Percentiles rank a stretch among this genome's conserved stretches.
Evolutionary conservation across 2,329 filamentous ascomycete genomes (phyloP).

Genomic region (Aspergillus jensenii): DNA sequence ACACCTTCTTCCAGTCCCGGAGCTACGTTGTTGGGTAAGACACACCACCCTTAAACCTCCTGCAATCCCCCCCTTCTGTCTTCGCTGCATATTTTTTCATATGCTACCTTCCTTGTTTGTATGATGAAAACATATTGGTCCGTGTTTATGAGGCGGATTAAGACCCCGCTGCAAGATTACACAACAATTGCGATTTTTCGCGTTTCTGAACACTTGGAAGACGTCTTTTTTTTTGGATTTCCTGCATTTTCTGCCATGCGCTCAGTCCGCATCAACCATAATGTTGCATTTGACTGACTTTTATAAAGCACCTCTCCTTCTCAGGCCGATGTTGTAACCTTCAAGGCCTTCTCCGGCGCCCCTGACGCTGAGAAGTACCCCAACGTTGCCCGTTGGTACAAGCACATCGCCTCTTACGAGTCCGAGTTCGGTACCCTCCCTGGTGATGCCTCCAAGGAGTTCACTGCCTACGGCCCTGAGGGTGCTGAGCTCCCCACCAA

Average conservation of each 20-base stretch:
- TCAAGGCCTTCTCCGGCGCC: constrained; percentile 77
- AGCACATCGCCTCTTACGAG: constrained; percentile 93
- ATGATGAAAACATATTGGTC: constrained; percentile 89
- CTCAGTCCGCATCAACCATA: neutral
- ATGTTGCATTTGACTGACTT: constrained; percentile 14
- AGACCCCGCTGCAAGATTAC: constrained; percentile 84
- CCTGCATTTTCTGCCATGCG: neutral
- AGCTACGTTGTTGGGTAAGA: constrained; percentile 82
- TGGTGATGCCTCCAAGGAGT: constrained; percentile 85
- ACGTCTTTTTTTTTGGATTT: constrained; percentile 12
- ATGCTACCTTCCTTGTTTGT: constrained; percentile 28
- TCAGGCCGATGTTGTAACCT: constrained; percentile 94
- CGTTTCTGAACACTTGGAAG: constrained; percentile 64
- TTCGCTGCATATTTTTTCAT: neutral
- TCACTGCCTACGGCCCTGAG: constrained; percentile 90
- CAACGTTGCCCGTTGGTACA: constrained; percentile 96
- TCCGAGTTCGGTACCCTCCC: constrained; percentile 87
- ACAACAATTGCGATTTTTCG: constrained; percentile 69
- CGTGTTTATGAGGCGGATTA: constrained; percentile 94
- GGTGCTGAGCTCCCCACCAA: constrained; percentile 73
- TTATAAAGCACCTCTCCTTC: constrained; percentile 63
- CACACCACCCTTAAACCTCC: constrained; percentile 20
- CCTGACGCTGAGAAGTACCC: constrained; percentile 87
- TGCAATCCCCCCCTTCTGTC: constrained; percentile 25
- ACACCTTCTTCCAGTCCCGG: constrained; percentile 56